Base-by-base conservation (phyloP, 1,139 yeast genomes). In the Barnettozyma hawaiiensis region DNA sequence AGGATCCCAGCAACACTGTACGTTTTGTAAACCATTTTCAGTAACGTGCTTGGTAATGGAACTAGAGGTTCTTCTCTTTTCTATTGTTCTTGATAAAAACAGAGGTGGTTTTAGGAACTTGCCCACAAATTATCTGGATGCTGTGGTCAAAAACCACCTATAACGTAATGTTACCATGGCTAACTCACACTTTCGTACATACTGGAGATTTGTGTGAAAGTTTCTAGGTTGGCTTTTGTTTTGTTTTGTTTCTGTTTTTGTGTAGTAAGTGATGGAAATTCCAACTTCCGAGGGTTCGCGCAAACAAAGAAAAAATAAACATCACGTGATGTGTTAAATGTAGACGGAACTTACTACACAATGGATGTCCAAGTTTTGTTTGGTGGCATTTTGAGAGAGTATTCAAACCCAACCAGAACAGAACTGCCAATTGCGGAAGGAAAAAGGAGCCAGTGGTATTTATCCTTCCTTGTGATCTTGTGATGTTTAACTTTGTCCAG, bases 401-500 rank as follows among this genome's bases (percentile, higher is more conserved):
- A n/a, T n/a, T n/a, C n/a, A n/a, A n/a, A n/a, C n/a, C n/a, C n/a
- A n/a, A n/a, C n/a, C n/a, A n/a, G n/a, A n/a, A n/a, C n/a, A n/a
- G n/a, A n/a, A n/a, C n/a, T n/a, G n/a, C 16, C 29, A 26, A 26
- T 26, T 26, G 16, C 18, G 35, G 14, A 14, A n/a, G 12, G 12
- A 20, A n/a, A n/a, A n/a, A n/a, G n/a, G n/a, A n/a, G n/a, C 5
- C 16, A 29, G 14, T 18, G 19, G 20, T 26, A 22, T 22, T 31
- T n/a, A n/a, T n/a, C n/a, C n/a, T n/a, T n/a, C n/a, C n/a, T n/a
- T n/a, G n/a, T n/a, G n/a, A n/a, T n/a, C 38, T 15, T 18, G 24
- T 15, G 7, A 72, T 73, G 78, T 71, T 66, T 47, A 70, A 76
- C 5, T 51, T 69, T 10, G 41, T 64, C 0, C 73, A 69, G 46